A percentile compares a stretch with the other conserved stretches of the same genome.
Evolutionary conservation across 1,284 basidiomycete genomes (phyloP).

Genomic region (Ceratobasidium sp.): DNA sequence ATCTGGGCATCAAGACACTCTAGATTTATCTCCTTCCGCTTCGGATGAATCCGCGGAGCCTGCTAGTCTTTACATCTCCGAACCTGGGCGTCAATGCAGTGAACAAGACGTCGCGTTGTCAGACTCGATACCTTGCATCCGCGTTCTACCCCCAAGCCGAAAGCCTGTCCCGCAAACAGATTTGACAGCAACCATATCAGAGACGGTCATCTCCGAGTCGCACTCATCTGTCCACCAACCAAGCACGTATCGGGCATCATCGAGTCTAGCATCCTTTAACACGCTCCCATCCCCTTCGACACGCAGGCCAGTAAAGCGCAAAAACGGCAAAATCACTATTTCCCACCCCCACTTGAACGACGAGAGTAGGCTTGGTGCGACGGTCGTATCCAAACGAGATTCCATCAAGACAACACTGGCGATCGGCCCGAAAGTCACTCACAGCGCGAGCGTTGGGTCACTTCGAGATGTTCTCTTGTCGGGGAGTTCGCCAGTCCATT

Average conservation of each 20-base stretch:
- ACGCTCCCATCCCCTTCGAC: neutral
- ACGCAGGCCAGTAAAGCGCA: neutral
- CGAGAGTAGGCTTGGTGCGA: neutral
- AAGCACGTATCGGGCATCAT: neutral
- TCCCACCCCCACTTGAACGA: constrained; percentile 6
- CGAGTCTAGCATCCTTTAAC: neutral
- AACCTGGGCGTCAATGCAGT: too few relatives aligned
- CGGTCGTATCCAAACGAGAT: neutral
- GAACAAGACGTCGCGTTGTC: constrained; percentile 1
- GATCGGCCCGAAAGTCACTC: neutral
- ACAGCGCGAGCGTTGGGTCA: constrained; percentile 13
- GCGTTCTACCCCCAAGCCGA: constrained; percentile 1
- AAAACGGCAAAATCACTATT: neutral
- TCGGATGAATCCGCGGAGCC: neutral
- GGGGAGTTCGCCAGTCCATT: neutral
- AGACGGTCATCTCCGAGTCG: neutral
- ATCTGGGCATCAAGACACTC: neutral
- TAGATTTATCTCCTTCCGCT: neutral
- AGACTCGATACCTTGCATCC: neutral
- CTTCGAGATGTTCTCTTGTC: neutral
- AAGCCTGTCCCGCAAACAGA: constrained; percentile 9
- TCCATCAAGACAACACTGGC: neutral
- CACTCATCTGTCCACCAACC: neutral
- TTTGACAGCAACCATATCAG: neutral
- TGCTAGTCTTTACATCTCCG: neutral